Base-by-base conservation (phyloP, 1,139 yeast genomes). In the Yamadazyma atmosphaerica region DNA sequence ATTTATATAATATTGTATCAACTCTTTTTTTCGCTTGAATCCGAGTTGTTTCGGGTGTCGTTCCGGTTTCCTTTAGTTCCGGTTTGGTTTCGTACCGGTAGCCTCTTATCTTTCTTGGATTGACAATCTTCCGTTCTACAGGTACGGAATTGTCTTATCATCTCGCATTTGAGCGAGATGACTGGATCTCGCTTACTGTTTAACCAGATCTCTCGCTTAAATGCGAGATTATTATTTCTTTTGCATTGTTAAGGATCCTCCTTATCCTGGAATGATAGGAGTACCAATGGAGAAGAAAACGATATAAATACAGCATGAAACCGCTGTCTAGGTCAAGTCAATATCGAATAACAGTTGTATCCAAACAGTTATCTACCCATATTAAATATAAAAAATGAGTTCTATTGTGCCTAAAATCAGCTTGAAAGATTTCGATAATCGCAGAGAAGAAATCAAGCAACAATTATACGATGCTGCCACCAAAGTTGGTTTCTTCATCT, bases 391-490 rank as follows among this genome's bases (percentile, higher is more conserved):
- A 12, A 28, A 16, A 15, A 28, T 28, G 31, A 28, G 31, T 16
- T 28, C 38, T 9, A 29, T 34, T 4, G 41, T 55, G 25, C 60
- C 61, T 21, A 48, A 53, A 33, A 55, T 58, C 23, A 55, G 58
- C 32, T 38, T 56, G 5, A 42, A 36, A 19, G 47, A 57, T 37
- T 46, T 44, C 32, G 47, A 44, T 4, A 39, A 36, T 4, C 51
- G 63, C 25, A 40, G 56, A 25, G 58, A 51, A n/a, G 72, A 65
- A 35, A 40, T 45, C 3, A 46, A 44, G 13, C 33, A 37, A 17
- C 52, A 58, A 14, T 35, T 58, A 15, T 53, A 40, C 25, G 44
- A 50, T 10, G 63, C 63, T 5, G 62, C 62, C 2, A 45, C 40
- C 4, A 47, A 43, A 17, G 39, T 51, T 8, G 63, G 63, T 1